Base-by-base conservation (phyloP, 2,329 filamentous ascomycete species). In the Scedosporium apiospermum region DNA sequence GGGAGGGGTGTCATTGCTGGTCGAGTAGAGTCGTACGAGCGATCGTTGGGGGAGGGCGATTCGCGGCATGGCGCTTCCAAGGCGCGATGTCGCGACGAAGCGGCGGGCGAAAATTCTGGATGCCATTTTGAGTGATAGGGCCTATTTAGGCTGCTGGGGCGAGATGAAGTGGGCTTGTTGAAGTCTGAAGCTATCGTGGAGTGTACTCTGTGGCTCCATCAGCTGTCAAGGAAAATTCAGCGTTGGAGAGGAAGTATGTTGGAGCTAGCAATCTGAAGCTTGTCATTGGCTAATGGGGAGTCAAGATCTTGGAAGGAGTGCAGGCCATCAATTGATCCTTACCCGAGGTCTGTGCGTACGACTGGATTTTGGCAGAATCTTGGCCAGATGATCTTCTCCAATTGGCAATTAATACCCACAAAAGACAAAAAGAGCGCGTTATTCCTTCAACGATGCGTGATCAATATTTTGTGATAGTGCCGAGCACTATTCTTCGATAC, bases 1-100 rank as follows among this genome's bases (percentile, higher is more conserved):
- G 10, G 81, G 77, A 46, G 81, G 80, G 23, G 73, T 67, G 4
- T 74, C 69, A 65, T 76, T 73, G 62, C 71, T 69, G 49, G 71
- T 69, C 58, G 74, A 74, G 68, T 69, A 67, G 9, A 57, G 21
- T 53, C 62, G 62, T 62, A 18, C 34, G 34, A 41, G 30, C n/a
- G 44, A 23, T 27, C 12, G 51, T 23, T 55, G 60, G 10, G 23
- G 49, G 46, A 34, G 6, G 3, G 61, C 3, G 30, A 27, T 30
- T 30, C n/a, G 42, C 14, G 18, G 51, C 26, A 23, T 21, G 26
- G 44, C 9, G 53, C 16, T 42, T 41, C 23, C 26, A 27, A 41
- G 27, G 16, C 30, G 41, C 46, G 38, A 18, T 14, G 42, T 18
- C 5, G 49, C 49, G 9, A 41, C 18, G 2, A 61, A 9, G 23